These are phyloP conservation scores for Psilocybe sp. DNA, from an alignment of 768 basidiomycete genomes.

Conservation along the genomic window DNA sequence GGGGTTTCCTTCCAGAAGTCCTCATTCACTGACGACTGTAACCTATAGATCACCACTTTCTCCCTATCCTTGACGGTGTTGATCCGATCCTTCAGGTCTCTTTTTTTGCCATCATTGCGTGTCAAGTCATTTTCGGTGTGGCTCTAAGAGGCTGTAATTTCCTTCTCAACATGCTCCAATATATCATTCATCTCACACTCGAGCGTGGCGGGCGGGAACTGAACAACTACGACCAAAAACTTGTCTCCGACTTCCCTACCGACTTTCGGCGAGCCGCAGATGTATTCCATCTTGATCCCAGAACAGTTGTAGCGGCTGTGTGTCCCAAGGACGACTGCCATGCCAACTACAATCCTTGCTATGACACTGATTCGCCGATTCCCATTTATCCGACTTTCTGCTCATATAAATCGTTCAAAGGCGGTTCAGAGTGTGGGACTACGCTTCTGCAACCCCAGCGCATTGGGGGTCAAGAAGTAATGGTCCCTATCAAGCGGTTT, in stretches of 20 bases:
- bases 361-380: neutral
- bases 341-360: neutral
- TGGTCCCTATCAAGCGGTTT: constrained; percentile 6
- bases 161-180: constrained; percentile 7
- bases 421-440: neutral
- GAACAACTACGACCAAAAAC: constrained; percentile 1
- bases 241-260: constrained; percentile 1
- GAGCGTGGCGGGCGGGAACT: constrained; percentile 1
- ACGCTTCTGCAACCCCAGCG: neutral
- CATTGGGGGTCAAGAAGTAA: neutral
- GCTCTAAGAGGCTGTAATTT: constrained; percentile 9
- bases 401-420: neutral
- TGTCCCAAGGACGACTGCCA: constrained; percentile 4
- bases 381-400: constrained; percentile 4
- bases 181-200: constrained; percentile 8
- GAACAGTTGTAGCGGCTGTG: constrained; percentile 5
- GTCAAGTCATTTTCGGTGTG: constrained; percentile 6
- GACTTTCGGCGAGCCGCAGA: constrained; percentile 1
- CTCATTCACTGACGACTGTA: neutral
- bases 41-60: constrained; percentile 1
- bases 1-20: neutral
- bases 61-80: constrained; percentile 1
- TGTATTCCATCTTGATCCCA: no score
- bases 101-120: constrained; percentile 7
- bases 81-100: constrained; percentile 7